These are phyloP conservation scores for Sclerotinia sclerotiorum DNA, from an alignment of 2,329 filamentous ascomycete species.

Conservation along the genomic window DNA sequence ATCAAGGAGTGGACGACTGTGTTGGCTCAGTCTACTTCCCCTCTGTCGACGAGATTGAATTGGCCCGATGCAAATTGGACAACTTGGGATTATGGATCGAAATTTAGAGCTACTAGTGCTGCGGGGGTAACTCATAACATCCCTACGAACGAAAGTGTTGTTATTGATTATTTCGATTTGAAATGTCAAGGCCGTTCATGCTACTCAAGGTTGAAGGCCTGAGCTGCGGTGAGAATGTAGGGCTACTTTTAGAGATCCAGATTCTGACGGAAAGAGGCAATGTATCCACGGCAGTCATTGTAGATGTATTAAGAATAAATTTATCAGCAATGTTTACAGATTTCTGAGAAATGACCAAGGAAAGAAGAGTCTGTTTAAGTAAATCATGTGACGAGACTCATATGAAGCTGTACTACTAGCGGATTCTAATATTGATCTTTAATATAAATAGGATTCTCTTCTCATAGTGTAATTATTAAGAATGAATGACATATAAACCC, in stretches of 20 bases:
- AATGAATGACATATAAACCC: too few species aligned
- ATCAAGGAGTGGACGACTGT: conserved; percentile 51
- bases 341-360: too few species aligned
- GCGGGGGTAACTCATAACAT: conserved; percentile 33
- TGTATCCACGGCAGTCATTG: neutral
- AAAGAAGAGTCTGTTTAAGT: too few species aligned
- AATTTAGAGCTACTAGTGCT: conserved; percentile 30
- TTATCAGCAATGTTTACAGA: too few species aligned
- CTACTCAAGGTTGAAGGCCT: conserved; percentile 16
- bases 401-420: too few species aligned
- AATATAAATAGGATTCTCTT: too few species aligned
- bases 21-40: conserved; percentile 33
- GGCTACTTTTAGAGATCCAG: neutral
- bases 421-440: too few species aligned
- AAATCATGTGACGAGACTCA: too few species aligned
- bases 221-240: neutral
- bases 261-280: neutral
- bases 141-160: conserved; percentile 29
- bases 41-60: conserved; percentile 32
- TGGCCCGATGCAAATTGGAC: conserved; percentile 37
- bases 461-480: too few species aligned
- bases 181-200: conserved; percentile 24
- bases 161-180: conserved; percentile 35
- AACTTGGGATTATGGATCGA: conserved; percentile 32
- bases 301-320: neutral